Evolutionary conservation across 2,329 filamentous ascomycete species (phyloP), one percentile per base, ranked within the genome.

Genomic region (Xylariales sp.): DNA sequence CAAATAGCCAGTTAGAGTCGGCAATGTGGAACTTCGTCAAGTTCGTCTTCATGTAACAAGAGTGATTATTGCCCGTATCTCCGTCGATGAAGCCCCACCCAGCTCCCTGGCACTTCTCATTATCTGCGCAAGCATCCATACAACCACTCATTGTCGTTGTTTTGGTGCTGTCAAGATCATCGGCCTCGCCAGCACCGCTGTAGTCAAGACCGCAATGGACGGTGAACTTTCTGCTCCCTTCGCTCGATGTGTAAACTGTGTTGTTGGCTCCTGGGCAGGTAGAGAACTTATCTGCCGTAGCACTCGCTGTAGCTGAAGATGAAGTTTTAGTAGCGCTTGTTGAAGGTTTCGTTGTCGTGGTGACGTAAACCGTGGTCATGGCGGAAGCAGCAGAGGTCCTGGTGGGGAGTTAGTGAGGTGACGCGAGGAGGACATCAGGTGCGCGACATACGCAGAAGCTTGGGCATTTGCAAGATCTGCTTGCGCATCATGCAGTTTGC

Each of bases 141-240:
- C 53, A 55, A 24, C 19, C 44, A 22, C 44, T 40, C 45, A 54
- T 51, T 16, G 49, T 46, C 10, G 33, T 32, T 21, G 46, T 39
- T 28, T 49, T 42, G 28, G 21, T n/a, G 11, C 31, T 38, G 19
- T 47, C 20, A 14, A 50, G 43, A 31, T 44, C 45, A 27, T 32
- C 42, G 18, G 55, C 49, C 42, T 54, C 49, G 27, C 47, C 51
- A 12, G 39, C 4, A 39, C 50, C 47, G 29, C 44, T 38, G 38
- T 50, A 59, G 49, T 59, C 56, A 22, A 57, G 25, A 5, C 53
- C 54, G 46, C 56, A 59, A 34, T 51, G 43, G 15, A 51, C 49
- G 12, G 27, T 38, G 51, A 58, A 58, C 20, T 22, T 15, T 39
- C 51, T 54, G 25, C 37, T 42, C 32, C 34, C 42, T 12, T 43